These are phyloP conservation scores for Scytalidium sp. DNA, from an alignment of 2,329 filamentous ascomycete species.

Conservation along the genomic window DNA sequence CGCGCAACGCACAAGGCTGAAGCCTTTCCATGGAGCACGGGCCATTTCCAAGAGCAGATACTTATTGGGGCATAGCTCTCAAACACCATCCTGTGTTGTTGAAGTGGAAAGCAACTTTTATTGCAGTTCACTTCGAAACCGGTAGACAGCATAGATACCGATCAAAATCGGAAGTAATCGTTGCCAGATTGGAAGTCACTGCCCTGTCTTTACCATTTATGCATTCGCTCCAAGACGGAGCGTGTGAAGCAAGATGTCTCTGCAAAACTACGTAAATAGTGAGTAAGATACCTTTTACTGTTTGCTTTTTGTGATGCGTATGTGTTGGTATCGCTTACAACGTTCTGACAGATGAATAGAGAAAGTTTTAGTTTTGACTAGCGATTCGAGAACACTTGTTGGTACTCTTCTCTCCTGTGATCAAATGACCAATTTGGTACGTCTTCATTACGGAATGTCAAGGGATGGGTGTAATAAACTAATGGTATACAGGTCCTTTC, in stretches of 20 bases:
- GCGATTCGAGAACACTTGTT: constrained; percentile 82
- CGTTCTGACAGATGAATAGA: constrained; percentile 54
- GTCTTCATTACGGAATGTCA: constrained; percentile 12
- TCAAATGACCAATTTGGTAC: constrained; percentile 82
- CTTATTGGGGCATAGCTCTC: too few relatives aligned
- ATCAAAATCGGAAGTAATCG: not conserved
- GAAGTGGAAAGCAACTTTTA: not conserved
- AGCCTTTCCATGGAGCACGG: constrained; percentile 10
- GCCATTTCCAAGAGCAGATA: not conserved
- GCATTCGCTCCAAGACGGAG: not conserved
- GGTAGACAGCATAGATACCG: not conserved
- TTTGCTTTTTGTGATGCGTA: not conserved
- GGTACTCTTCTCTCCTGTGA: constrained; percentile 85
- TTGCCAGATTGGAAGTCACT: not conserved
- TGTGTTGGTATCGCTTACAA: constrained; percentile 24
- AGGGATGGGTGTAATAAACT: not conserved
- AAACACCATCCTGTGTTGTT: too few relatives aligned
- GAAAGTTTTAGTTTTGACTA: constrained; percentile 87
- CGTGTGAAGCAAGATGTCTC: constrained; percentile 1
- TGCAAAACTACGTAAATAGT: constrained; percentile 40
- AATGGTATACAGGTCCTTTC: constrained; percentile 61
- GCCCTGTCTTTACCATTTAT: not conserved
- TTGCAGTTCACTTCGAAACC: not conserved
- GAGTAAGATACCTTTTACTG: constrained; percentile 16
- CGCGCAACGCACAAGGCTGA: constrained; percentile 10